Base-by-base conservation (phyloP, 495 filamentous ascomycete genomes). In the Aspergillus panamensis region DNA sequence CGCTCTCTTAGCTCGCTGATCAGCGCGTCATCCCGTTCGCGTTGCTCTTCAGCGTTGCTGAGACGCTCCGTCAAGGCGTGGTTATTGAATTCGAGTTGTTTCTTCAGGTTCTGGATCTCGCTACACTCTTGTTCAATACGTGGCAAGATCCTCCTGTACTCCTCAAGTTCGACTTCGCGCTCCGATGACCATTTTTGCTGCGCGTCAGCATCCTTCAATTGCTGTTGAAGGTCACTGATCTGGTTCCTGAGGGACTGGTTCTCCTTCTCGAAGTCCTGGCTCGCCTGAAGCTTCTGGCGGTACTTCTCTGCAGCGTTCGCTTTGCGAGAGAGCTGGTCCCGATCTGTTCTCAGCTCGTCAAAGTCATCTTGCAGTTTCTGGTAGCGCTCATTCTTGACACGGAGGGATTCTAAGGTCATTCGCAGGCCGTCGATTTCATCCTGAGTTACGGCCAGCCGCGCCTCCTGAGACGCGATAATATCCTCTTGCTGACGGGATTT, bases 241-340 rank as follows among this genome's bases (percentile, higher is more conserved):
- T 85, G 73, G 52, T 86, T 77, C 44, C 84, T 83, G 14, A 89
- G 76, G 10, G 76, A 71, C 53, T 83, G 78, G 54, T 89, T 86
- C 66, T 91, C 88, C 67, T 84, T 87, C 69, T 90, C 84, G 42
- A 90, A 75, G 53, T 82, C 82, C 59, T 87, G 82, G 59, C 84
- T 87, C 33, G 84, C 81, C 66, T 92, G 83, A 19, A 90, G 73
- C 68, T 92, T 91, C 65, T 87, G 84, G 59, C 85, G 83, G 62
- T 87, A 86, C 57, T 89, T 87, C 55, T 91, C 88, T 0, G 83
- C 80, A 14, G 82, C 84, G 62, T 91, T 95, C 25, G 90, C 87
- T 66, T 90, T 90, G 69, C 88, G 87, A n/a, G 81, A 76, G 8
- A 93, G 80, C 57, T 91, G 84, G 53, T 87, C 86, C 37, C 86